These are phyloP conservation scores for Boechera retrofracta DNA, from an alignment of 345 rosid genomes.

Conservation along the genomic window DNA sequence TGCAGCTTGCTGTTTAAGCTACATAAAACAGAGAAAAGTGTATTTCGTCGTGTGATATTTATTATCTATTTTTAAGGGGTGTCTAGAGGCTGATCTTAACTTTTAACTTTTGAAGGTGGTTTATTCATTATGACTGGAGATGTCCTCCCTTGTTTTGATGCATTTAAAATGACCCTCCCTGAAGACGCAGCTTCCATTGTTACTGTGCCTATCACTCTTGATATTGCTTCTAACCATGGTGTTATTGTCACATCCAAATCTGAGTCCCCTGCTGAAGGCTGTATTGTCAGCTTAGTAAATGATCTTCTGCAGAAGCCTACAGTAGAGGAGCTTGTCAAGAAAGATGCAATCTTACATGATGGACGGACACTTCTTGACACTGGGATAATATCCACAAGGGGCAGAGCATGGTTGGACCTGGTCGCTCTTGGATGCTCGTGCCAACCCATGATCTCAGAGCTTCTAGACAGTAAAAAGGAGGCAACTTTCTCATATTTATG, in stretches of 20 bases:
- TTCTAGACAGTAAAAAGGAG: slow-evolving; percentile 73
- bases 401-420: slow-evolving; percentile 89
- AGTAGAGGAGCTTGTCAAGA: slow-evolving; percentile 67
- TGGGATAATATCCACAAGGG: slow-evolving; percentile 89
- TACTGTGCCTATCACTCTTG: slow-evolving; percentile 95
- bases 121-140: slow-evolving; percentile 96
- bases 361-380: slow-evolving; percentile 95
- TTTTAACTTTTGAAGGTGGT: slow-evolving; percentile 61
- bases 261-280: slow-evolving; percentile 50
- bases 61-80: neutral
- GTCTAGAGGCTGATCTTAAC: slow-evolving; percentile 6
- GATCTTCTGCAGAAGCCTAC: slow-evolving; percentile 93
- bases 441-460: slow-evolving; percentile 74
- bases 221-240: slow-evolving; percentile 94
- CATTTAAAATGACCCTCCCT: slow-evolving; percentile 73
- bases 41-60: neutral
- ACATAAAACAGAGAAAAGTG: neutral
- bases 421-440: slow-evolving; percentile 77
- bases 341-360: slow-evolving; percentile 80
- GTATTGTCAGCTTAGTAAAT: slow-evolving; percentile 64
- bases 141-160: slow-evolving; percentile 98
- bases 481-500: slow-evolving; percentile 45
- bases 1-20: neutral
- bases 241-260: slow-evolving; percentile 79
- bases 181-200: slow-evolving; percentile 81